Evolutionary conservation across 2,329 filamentous ascomycete species (phyloP).

Genomic region (Amphichorda felina): DNA sequence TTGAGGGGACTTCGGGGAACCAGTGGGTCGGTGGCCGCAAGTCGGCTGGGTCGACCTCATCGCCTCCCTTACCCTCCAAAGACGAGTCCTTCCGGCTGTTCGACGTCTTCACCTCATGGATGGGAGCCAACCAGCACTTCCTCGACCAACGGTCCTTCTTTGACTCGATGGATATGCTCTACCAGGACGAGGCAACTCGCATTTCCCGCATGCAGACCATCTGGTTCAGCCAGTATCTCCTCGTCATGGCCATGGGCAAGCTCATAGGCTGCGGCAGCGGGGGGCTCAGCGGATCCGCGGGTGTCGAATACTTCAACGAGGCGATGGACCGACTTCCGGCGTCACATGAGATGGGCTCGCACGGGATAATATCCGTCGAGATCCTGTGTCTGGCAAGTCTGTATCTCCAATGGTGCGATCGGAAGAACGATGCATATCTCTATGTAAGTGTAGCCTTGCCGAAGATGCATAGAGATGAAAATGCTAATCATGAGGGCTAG

Average conservation of each 20-base stretch:
- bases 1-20: not conserved
- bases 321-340: conserved; percentile 13
- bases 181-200: conserved; percentile 8
- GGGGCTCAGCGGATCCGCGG: conserved; percentile 5
- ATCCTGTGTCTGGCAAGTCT: conserved; percentile 12
- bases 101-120: conserved; percentile 10
- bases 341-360: conserved; percentile 10
- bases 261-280: conserved; percentile 10
- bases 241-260: conserved; percentile 17
- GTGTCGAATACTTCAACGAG: conserved; percentile 13
- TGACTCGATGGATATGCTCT: conserved; percentile 12
- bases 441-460: conserved; percentile 7
- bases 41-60: conserved; percentile 10
- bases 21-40: conserved; percentile 6
- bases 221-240: conserved; percentile 15
- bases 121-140: conserved; percentile 16
- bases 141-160: conserved; percentile 13
- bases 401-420: conserved; percentile 15
- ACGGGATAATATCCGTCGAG: conserved; percentile 14
- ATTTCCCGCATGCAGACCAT: conserved; percentile 8
- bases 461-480: too few relatives aligned
- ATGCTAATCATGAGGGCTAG: conserved; percentile 2
- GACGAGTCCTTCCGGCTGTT: conserved; percentile 10
- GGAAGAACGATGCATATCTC: conserved; percentile 15
- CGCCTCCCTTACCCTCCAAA: conserved; percentile 7